Evolutionary conservation across 2,329 filamentous ascomycete species (phyloP), one percentile per base, ranked within the genome.

Genomic region (Mollisiaceae sp.): DNA sequence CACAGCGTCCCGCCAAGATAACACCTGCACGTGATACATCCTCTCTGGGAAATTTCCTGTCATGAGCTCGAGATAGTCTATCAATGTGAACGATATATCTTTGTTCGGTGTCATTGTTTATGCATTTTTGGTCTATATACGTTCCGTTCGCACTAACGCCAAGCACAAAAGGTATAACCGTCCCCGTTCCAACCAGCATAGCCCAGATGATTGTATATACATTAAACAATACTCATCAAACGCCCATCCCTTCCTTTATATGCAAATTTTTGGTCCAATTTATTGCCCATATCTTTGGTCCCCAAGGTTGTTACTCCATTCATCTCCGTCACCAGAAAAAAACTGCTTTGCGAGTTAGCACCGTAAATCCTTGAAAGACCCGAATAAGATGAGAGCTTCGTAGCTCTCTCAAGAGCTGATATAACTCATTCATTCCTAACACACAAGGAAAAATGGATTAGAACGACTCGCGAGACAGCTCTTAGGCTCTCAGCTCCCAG

Each of bases 311-410:
- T 68, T 69, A 62, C 60, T 69, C 73, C 73, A 75, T 24, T 70
- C 69, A 54, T 69, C 70, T 14, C 66, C 66, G 36, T 72, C 70
- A 1, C 67, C 72, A 14, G 69, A 67, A 63, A 75, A 73, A 15
- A 75, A 72, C 1, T 32, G 27, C 27, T 32, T 32, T 3, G 27
- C 27, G 27, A 32, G 6, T 32, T 32, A 32, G 27, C 27, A 32
- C 27, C 6, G 27, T 32, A 32, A 32, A 32, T 32, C 6, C 27
- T 32, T 32, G 27, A 32, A 32, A 32, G 27, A 32, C 6, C 27
- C 27, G 27, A 32, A 32, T 3, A 6, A 3, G 27, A 3, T 32
- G 27, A 3, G 27, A 32, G 27, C 27, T 32, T 32, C 6, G 27
- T 3, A 32, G 27, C 27, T 32, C 3, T 32, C 27, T 32, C 27